These are phyloP conservation scores for Penicillium cataractarum DNA, from an alignment of 495 filamentous ascomycete species.

Conservation along the genomic window DNA sequence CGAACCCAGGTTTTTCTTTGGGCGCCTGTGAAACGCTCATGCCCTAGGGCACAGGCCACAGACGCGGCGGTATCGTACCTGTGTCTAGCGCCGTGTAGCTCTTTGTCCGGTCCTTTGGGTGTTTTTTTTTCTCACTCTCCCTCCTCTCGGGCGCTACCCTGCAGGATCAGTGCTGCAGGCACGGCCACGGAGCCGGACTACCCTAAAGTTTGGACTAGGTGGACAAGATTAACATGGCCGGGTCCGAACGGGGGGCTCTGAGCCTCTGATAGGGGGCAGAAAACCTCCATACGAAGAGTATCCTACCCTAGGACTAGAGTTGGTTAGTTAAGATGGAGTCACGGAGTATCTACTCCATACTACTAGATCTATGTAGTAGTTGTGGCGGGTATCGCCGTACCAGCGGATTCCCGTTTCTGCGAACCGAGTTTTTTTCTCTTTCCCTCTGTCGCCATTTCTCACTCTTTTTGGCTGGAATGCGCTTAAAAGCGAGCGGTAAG, in stretches of 20 bases:
- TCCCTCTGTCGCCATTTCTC: not conserved
- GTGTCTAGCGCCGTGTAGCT: not conserved
- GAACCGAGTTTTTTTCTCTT: constrained; percentile 13
- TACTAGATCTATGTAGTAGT: no score
- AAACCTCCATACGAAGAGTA: not conserved
- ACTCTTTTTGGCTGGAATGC: constrained; percentile 23
- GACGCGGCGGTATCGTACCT: not conserved
- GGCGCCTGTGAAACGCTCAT: constrained; percentile 14
- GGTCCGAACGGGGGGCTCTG: not conserved
- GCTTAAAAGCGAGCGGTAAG: constrained; percentile 29
- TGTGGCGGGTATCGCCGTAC: not conserved
- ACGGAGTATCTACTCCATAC: no score
- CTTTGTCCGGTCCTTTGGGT: not conserved
- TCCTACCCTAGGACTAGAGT: not conserved
- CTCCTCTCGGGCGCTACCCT: not conserved
- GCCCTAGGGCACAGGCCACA: constrained; percentile 4
- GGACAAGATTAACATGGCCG: not conserved
- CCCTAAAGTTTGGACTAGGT: constrained; percentile 1
- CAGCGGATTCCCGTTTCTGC: not conserved
- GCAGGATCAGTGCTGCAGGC: constrained; percentile 1
- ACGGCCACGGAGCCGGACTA: constrained; percentile 2
- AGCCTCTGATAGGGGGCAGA: not conserved
- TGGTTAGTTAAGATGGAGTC: not conserved
- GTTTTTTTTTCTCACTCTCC: not conserved
- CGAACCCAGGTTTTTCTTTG: constrained; percentile 6